Percentiles rank a stretch among this genome's conserved stretches.
phyloP scores from a whole-genome alignment of 768 basidiomycete species.

The Candolleomyces eurysporus region DNA sequence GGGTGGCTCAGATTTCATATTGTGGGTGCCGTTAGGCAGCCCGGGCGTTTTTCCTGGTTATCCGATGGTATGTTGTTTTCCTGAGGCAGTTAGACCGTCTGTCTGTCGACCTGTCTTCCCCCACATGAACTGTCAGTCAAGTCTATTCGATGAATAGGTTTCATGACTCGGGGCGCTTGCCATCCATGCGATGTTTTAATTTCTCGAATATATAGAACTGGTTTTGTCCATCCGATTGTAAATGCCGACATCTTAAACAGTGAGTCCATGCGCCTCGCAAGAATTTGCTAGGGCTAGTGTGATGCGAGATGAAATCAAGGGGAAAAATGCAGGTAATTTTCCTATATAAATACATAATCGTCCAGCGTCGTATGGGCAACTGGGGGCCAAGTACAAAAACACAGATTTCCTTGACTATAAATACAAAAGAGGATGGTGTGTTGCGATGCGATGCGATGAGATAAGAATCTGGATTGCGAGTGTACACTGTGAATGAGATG shows the following conservation, averaged over 20 bases:
- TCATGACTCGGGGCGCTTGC: background rate
- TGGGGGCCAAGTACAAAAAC: conserved; percentile 3
- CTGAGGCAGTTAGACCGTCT: background rate
- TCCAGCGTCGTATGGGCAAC: background rate
- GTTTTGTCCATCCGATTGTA: too few species aligned
- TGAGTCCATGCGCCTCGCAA: background rate
- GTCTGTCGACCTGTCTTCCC: background rate
- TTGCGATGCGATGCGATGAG: conserved; percentile 1
- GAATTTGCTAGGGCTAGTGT: background rate
- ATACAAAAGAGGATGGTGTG: conserved; percentile 18
- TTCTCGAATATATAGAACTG: background rate
- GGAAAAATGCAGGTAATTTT: background rate
- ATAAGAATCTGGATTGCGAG: background rate
- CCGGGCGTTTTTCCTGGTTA: background rate
- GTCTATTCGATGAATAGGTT: background rate
- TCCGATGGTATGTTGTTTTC: background rate
- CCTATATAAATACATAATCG: conserved; percentile 16
- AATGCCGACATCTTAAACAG: too few species aligned
- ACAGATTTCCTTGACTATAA: conserved; percentile 16
- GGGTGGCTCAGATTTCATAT: background rate
- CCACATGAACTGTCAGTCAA: background rate
- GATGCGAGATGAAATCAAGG: conserved; percentile 7
- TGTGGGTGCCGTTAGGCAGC: background rate
- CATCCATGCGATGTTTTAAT: background rate
- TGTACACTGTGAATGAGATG: background rate